These are phyloP conservation scores for Pezicula neosporulosa DNA, from an alignment of 2,329 filamentous ascomycete genomes.

Conservation along the genomic window DNA sequence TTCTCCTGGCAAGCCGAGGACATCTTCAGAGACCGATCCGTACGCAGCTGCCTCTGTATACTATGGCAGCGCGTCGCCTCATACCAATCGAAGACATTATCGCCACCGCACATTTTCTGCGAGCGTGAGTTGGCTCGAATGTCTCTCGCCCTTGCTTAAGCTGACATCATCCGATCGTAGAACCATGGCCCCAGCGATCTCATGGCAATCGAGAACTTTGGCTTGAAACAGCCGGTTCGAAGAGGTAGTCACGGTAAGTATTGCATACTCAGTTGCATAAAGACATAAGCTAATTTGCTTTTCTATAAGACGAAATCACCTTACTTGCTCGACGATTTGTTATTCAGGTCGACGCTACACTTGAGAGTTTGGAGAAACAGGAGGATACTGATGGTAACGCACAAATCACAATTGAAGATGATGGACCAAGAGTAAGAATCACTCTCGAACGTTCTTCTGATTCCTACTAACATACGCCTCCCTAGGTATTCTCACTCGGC, in stretches of 20 bases:
- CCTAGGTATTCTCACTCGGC: conserved; percentile 75
- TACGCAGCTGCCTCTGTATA: conserved; percentile 27
- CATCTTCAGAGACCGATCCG: conserved; percentile 25
- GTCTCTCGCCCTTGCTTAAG: conserved; percentile 2
- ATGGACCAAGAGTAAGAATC: conserved; percentile 73
- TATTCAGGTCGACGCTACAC: conserved; percentile 80
- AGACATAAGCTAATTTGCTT: conserved; percentile 6
- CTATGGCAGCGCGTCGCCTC: conserved; percentile 22
- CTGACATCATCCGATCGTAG: conserved; percentile 7
- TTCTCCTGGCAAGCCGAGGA: conserved; percentile 14
- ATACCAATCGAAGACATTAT: conserved; percentile 18
- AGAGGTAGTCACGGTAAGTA: conserved; percentile 29
- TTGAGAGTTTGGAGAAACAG: conserved; percentile 73
- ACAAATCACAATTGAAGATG: conserved; percentile 97
- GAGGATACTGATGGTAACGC: conserved; percentile 94
- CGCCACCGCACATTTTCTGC: conserved; percentile 27
- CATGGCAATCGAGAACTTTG: conserved; percentile 11
- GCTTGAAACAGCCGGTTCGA: conserved; percentile 20
- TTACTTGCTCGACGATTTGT: conserved; percentile 74
- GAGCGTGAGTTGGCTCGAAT: conserved; percentile 12
- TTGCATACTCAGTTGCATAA: not conserved
- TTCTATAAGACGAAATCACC: conserved; percentile 68
- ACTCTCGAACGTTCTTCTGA: too few species aligned
- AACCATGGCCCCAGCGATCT: conserved; percentile 15
- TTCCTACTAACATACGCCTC: not conserved